Evolutionary conservation across 192 early-diverging fungal genomes (phyloP), one percentile per base, ranked within the genome.

Genomic region (Phycomyces nitens): DNA sequence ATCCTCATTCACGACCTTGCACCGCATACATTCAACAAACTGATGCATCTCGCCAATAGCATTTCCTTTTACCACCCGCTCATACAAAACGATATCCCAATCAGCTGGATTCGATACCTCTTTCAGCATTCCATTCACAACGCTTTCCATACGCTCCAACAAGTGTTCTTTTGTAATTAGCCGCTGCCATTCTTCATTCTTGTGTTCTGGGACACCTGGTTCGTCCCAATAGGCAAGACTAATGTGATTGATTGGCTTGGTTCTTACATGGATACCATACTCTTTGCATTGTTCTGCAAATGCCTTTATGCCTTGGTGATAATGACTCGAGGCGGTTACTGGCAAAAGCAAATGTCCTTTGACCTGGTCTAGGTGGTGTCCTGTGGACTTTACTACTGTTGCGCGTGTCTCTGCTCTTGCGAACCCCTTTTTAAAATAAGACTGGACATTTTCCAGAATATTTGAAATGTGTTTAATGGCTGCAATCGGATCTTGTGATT

Each of bases 201-300:
- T 10, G 6, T 49, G 6, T 6, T 15, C 7, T 34, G 42, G 34
- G 16, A 53, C 63, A 21, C 22, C 29, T 39, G 62, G 62, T 39
- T 65, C 63, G 53, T 65, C 55, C 63, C 63, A 65, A 57, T 65
- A 65, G 10, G 63, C 63, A 11, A 65, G 21, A 27, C 63, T 65
- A 26, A 65, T 57, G 10, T 65, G 63, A 50, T 65, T 42, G 12
- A 57, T 39, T 27, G 23, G 41, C 38, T 65, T 65, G 7, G 39
- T 3, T 10, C 60, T 24, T 8, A 62, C 23, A 16, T 15, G 24
- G 7, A 65, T 44, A 16, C 5, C 20, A 10, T 21, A 14, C 18
- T 22, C 47, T 16, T 22, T 50, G 26, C 10, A 52, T 21, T 21
- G 20, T 0, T 12, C 18, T 3, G 49, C 60, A 34, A 62, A 62